Conservation (phyloP, 106 monocot species). For the Acorus gramineus region DNA sequence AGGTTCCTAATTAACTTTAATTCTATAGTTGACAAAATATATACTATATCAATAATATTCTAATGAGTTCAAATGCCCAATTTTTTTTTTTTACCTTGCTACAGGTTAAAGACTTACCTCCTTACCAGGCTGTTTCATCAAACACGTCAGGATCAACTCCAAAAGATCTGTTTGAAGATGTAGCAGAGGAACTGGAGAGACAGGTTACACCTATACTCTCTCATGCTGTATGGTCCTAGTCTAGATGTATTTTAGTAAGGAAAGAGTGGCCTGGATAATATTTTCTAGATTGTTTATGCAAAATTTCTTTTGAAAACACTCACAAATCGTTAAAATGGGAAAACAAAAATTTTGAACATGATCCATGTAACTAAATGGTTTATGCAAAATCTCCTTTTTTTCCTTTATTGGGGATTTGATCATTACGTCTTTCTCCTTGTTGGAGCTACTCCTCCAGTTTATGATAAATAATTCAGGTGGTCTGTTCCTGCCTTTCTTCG, state of each 20-base stretch:
- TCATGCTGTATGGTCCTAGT: background rate
- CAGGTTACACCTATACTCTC: constrained; percentile 37
- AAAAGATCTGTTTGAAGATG: constrained; percentile 97
- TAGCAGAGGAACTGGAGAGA: constrained; percentile 70
- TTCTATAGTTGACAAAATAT: background rate
- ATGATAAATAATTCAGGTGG: too few species aligned
- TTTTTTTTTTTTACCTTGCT: background rate
- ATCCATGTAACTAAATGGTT: background rate
- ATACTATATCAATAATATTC: constrained; percentile 1
- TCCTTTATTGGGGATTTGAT: background rate
- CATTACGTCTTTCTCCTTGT: background rate
- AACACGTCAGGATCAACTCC: constrained; percentile 93
- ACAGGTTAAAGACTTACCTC: constrained; percentile 63
- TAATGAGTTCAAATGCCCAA: background rate
- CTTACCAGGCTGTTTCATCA: constrained; percentile 61
- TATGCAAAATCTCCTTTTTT: background rate
- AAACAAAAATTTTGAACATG: too few species aligned
- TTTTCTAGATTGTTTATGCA: too few species aligned
- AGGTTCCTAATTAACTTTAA: constrained; percentile 30
- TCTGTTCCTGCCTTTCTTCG: too few species aligned
- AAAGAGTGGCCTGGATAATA: too few species aligned
- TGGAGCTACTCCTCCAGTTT: too few species aligned
- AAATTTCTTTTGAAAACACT: too few species aligned
- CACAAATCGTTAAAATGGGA: too few species aligned
- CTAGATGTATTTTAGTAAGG: too few species aligned